These are phyloP conservation scores for Yamadazyma oceani DNA, from an alignment of 1,139 yeast genomes.

Conservation along the genomic window DNA sequence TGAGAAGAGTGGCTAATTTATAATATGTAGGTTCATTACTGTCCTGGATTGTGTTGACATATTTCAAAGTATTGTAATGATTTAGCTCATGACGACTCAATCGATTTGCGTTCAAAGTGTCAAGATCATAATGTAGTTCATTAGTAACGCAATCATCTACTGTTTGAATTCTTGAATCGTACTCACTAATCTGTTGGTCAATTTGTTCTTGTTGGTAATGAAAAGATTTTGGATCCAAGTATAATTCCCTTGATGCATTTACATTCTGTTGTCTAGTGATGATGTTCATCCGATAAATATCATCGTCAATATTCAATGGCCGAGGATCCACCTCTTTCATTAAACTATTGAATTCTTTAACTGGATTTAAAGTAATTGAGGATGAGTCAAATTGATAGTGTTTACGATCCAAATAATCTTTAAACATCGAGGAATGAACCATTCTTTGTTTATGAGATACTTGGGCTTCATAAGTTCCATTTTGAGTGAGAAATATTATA, in stretches of 20 bases:
- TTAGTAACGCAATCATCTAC: conserved; percentile 25
- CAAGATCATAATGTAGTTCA: conserved; percentile 23
- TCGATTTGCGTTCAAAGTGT: conserved; percentile 9
- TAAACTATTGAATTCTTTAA: conserved; percentile 17
- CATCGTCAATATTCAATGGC: conserved; percentile 19
- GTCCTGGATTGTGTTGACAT: conserved; percentile 25
- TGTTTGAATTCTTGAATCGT: conserved; percentile 20
- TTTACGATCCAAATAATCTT: conserved; percentile 23
- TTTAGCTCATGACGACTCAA: conserved; percentile 19
- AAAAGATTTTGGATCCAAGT: conserved; percentile 22
- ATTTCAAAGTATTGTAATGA: conserved; percentile 22
- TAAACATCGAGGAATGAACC: conserved; percentile 27
- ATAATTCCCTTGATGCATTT: conserved; percentile 16
- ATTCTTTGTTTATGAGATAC: conserved; percentile 20
- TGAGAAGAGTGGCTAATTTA: conserved; percentile 32
- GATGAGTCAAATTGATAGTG: conserved; percentile 18
- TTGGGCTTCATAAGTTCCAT: conserved; percentile 35
- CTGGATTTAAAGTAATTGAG: conserved; percentile 18
- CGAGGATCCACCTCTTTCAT: conserved; percentile 13
- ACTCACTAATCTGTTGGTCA: conserved; percentile 20
- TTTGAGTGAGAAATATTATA: conserved; percentile 40
- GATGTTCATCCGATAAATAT: conserved; percentile 21
- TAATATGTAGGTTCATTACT: conserved; percentile 37
- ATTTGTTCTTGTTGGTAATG: conserved; percentile 19
- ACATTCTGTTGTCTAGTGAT: conserved; percentile 15